Evolutionary conservation across 192 early-diverging fungal genomes (phyloP).

Genomic region (Entomortierella chlamydospora): DNA sequence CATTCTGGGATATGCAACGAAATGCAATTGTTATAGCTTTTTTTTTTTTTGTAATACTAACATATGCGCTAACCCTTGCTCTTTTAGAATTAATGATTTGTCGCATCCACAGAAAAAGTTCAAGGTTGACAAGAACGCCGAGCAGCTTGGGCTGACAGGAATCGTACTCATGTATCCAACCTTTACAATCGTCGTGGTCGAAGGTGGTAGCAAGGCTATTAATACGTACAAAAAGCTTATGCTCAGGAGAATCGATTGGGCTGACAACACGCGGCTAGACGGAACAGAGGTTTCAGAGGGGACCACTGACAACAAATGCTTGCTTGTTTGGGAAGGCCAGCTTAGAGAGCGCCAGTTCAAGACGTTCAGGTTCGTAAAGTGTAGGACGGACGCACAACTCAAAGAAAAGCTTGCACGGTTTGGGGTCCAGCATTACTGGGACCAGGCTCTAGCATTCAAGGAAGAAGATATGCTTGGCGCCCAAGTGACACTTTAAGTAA

Average conservation of each 20-base stretch:
- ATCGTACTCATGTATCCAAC: constrained; percentile 78
- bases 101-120: constrained; percentile 84
- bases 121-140: constrained; percentile 93
- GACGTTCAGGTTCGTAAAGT: constrained; percentile 76
- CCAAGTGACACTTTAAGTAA: constrained; percentile 15
- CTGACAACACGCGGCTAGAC: constrained; percentile 61
- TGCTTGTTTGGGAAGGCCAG: constrained; percentile 95
- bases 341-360: constrained; percentile 83
- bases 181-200: constrained; percentile 87
- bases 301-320: constrained; percentile 82
- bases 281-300: constrained; percentile 55
- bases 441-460: constrained; percentile 69
- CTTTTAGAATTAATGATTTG: constrained; percentile 76
- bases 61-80: constrained; percentile 1
- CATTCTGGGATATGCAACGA: not conserved
- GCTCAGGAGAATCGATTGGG: constrained; percentile 96
- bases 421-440: constrained; percentile 89
- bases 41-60: not conserved
- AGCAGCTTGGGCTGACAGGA: constrained; percentile 88
- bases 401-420: constrained; percentile 78
- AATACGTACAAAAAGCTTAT: constrained; percentile 97
- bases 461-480: constrained; percentile 60
- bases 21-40: no score
- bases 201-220: constrained; percentile 91
- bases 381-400: constrained; percentile 79